Evolutionary conservation across 2,329 filamentous ascomycete genomes (phyloP).

Genomic region (Colletotrichum incanum): DNA sequence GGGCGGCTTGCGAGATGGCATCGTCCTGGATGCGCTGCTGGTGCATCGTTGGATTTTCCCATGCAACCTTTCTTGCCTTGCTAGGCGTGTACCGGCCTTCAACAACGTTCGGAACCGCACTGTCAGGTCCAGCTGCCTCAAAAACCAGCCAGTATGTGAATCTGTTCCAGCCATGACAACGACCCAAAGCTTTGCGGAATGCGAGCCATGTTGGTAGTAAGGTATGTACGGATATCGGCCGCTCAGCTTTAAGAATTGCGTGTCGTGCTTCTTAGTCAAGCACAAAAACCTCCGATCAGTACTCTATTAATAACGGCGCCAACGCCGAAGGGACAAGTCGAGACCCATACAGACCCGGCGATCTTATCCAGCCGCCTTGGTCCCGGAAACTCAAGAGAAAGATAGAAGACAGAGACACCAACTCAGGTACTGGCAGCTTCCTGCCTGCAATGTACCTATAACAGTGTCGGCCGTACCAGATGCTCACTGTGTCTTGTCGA

Average conservation of each 20-base stretch:
- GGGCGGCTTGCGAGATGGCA: background rate
- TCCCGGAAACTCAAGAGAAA: constrained; percentile 19
- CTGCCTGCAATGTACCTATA: constrained; percentile 23
- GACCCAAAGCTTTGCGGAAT: constrained; percentile 3
- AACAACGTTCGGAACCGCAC: constrained; percentile 4
- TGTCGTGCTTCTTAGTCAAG: background rate
- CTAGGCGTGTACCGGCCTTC: background rate
- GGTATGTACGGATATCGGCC: constrained; percentile 5
- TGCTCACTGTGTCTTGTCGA: constrained; percentile 28
- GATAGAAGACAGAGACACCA: background rate
- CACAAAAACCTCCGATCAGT: constrained; percentile 38
- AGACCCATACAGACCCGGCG: constrained; percentile 36
- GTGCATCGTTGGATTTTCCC: background rate
- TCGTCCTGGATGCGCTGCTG: background rate
- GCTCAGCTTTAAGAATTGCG: background rate
- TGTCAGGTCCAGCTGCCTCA: background rate
- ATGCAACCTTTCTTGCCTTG: background rate
- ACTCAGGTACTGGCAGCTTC: constrained; percentile 16
- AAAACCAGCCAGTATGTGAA: background rate
- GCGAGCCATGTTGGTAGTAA: background rate
- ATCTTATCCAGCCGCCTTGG: constrained; percentile 34
- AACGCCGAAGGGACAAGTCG: constrained; percentile 25
- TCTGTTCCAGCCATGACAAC: background rate
- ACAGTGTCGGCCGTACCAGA: constrained; percentile 25
- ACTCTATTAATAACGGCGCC: constrained; percentile 39